Percentiles rank a stretch among this genome's conserved stretches.
These are phyloP conservation scores for Kwoniella botswanensis DNA, from an alignment of 768 basidiomycete species.

Conservation along the genomic window DNA sequence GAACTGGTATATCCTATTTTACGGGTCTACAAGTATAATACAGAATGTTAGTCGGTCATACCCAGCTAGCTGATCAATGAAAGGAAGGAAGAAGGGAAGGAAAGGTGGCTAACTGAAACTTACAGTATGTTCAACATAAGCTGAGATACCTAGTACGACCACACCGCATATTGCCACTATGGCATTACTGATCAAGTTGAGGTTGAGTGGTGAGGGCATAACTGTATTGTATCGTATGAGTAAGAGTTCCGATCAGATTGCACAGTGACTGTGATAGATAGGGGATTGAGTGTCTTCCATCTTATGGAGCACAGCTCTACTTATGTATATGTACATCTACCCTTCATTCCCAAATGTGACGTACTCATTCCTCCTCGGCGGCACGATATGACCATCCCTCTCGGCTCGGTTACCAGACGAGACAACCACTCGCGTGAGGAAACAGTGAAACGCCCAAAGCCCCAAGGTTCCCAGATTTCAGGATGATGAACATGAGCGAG, in stretches of 20 bases:
- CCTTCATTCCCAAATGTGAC: not conserved
- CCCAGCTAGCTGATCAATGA: no score
- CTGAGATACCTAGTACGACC: constrained; percentile 43
- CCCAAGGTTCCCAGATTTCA: not conserved
- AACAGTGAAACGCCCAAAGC: not conserved
- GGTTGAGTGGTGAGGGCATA: constrained; percentile 19
- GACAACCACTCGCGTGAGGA: not conserved
- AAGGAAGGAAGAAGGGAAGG: no score
- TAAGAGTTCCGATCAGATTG: not conserved
- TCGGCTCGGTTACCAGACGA: not conserved
- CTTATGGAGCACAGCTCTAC: not conserved
- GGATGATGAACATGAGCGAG: not conserved
- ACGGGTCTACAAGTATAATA: constrained; percentile 26
- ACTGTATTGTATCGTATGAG: not conserved
- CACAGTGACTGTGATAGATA: not conserved
- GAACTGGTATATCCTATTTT: constrained; percentile 27
- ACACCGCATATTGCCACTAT: constrained; percentile 24
- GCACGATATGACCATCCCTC: not conserved
- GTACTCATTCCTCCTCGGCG: not conserved
- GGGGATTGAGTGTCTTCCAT: not conserved
- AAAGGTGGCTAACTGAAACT: not conserved
- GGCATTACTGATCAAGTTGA: constrained; percentile 20
- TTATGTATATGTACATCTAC: not conserved
- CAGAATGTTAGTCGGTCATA: not conserved
- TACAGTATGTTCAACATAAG: constrained; percentile 41